Percentiles rank a stretch among this genome's conserved stretches.
phyloP scores from a whole-genome alignment of 176 grass and related monocot species.

The Ananas comosus region DNA sequence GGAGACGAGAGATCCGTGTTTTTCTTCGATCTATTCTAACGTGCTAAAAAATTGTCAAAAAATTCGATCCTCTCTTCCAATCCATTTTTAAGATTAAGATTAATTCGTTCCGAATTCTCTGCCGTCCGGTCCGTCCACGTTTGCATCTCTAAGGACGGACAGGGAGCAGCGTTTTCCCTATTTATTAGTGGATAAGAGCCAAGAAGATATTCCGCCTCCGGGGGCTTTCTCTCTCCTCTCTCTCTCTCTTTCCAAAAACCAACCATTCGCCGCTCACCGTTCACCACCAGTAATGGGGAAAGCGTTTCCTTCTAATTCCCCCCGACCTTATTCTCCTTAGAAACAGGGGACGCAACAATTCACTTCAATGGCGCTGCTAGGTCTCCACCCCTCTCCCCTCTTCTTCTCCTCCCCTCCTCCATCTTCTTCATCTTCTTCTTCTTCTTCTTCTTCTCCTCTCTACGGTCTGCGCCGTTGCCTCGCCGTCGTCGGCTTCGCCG shows the following conservation, averaged over 20 bases:
- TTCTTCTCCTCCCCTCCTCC: slow-evolving; percentile 5
- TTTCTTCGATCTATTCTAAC: too few species aligned
- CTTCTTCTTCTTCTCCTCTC: slow-evolving; percentile 6
- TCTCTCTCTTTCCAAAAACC: too few species aligned
- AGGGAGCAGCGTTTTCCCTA: not conserved
- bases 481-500: slow-evolving; percentile 16
- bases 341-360: not conserved
- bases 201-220: not conserved
- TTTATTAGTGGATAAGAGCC: not conserved
- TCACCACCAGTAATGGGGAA: not conserved
- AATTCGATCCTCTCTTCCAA: too few species aligned
- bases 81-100: too few species aligned
- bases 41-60: not conserved
- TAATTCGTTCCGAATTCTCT: too few species aligned
- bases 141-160: not conserved
- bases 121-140: too few species aligned
- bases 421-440: slow-evolving; percentile 1
- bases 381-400: slow-evolving; percentile 15
- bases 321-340: not conserved
- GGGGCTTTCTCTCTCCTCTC: not conserved
- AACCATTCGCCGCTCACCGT: not conserved
- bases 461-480: not conserved
- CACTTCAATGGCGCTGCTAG: slow-evolving; percentile 38
- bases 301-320: not conserved
- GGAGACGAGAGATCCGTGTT: too few species aligned